A percentile compares a stretch with the other conserved stretches of the same genome.
These are phyloP conservation scores for Haplographium delicatum DNA, from an alignment of 495 filamentous ascomycete genomes.

Conservation along the genomic window DNA sequence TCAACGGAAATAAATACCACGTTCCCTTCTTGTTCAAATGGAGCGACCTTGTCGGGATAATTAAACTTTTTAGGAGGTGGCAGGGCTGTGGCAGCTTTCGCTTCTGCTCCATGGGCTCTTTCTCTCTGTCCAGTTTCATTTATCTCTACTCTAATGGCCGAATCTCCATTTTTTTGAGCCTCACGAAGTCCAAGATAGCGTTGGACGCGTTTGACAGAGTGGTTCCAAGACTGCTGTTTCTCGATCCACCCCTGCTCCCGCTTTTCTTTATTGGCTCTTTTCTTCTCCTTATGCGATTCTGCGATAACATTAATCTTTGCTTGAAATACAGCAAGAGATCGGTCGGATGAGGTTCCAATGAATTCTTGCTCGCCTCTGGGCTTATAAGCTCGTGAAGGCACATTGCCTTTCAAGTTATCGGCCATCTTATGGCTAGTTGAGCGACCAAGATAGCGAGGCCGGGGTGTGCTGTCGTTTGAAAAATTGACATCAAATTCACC, in stretches of 20 bases:
- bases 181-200: constrained; percentile 62
- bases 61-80: constrained; percentile 6
- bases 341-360: constrained; percentile 13
- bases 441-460: constrained; percentile 60
- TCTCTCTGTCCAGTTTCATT: not conserved
- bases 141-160: not conserved
- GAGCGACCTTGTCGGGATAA: constrained; percentile 19
- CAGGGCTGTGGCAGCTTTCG: constrained; percentile 5
- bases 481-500: constrained; percentile 53
- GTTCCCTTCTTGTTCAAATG: constrained; percentile 38
- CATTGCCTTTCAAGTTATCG: constrained; percentile 29
- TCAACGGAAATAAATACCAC: constrained; percentile 77
- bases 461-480: constrained; percentile 45
- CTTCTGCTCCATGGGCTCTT: constrained; percentile 7
- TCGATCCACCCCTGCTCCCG: constrained; percentile 38
- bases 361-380: not conserved
- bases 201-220: constrained; percentile 55
- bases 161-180: not conserved
- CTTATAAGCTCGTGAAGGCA: constrained; percentile 27
- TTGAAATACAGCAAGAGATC: constrained; percentile 39
- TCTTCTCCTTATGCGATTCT: constrained; percentile 40
- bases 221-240: constrained; percentile 41
- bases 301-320: constrained; percentile 39
- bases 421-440: constrained; percentile 33
- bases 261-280: constrained; percentile 42